Evolutionary conservation across 345 rosid species (phyloP), one percentile per base, ranked within the genome.

Genomic region (Erodium maritimum): DNA sequence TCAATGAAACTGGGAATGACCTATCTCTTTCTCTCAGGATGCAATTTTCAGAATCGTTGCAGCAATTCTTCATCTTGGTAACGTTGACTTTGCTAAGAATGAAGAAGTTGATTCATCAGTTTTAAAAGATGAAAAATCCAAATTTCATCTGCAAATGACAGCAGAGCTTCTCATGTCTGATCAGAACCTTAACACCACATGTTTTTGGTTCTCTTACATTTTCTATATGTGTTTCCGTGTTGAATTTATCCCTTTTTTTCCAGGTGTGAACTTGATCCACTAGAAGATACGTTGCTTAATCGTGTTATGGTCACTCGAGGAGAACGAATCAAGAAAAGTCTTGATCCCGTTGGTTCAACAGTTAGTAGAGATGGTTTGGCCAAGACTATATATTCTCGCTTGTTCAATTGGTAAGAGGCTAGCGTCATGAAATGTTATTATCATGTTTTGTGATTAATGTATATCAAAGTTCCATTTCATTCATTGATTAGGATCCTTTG

Each of bases 21-120:
- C 23, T 60, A 58, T 53, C 64, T 50, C 33, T 58, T 9, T 63
- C 56, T 60, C 66, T 60, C 66, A 84, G 91, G 91, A 90, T 51
- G 83, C 96, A 61, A 83, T 85, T 74, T 90, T 90, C 68, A 77
- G 91, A 56, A 67, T 80, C 46, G 91, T 90, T 54, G 97, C 97
- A 42, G 91, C 91, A 22, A 90, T 90, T 66, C 97, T 90, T 71
- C 97, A 90, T 73, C 91, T 90, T 45, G 95, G 97, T 46, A 90
- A 90, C 42, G 71, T 90, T 54, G 80, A 75, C 62, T 90, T 90
- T 75, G 66, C 75, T 20, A 82, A 68, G 66, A 86, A 70, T 53
- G 87, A 78, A 57, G 96, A 87, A 34, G 74, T 58, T 62, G 95
- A 90, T 67, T 76, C 91, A 18, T 77, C 97, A 11, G 74, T 74